phyloP scores from a whole-genome alignment of 495 filamentous ascomycete species.

The Bombardia bombarda region DNA sequence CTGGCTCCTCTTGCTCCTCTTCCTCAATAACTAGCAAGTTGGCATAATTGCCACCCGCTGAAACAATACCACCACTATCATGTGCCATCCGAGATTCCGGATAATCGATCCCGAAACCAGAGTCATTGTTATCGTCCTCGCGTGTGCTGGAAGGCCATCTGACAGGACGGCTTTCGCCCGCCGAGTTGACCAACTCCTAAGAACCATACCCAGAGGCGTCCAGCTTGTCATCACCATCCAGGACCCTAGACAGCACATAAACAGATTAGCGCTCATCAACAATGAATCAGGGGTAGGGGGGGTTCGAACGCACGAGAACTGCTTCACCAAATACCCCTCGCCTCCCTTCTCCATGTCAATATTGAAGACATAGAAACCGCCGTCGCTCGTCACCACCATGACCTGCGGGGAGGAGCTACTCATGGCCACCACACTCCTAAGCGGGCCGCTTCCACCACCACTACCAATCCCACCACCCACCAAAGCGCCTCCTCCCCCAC shows the following conservation, averaged over 20 bases:
- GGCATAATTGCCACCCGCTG: no score
- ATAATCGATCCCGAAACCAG: no score
- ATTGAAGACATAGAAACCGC: slow-evolving; percentile 87
- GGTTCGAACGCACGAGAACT: slow-evolving; percentile 62
- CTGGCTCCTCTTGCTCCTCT: no score
- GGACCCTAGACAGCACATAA: slow-evolving; percentile 29
- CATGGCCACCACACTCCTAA: slow-evolving; percentile 90
- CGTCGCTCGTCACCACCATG: slow-evolving; percentile 96
- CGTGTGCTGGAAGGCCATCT: no score
- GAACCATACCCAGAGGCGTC: slow-evolving; percentile 34
- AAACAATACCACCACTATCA: no score
- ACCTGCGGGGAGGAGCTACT: slow-evolving; percentile 87
- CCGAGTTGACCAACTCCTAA: no score
- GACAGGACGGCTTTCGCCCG: no score
- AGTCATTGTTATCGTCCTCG: no score
- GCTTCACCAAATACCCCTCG: slow-evolving; percentile 84
- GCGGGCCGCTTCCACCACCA: slow-evolving; percentile 17
- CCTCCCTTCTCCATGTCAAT: slow-evolving; percentile 93
- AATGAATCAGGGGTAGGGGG: background rate
- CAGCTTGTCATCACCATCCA: slow-evolving; percentile 43
- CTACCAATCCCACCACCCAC: slow-evolving; percentile 22
- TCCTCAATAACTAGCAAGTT: no score
- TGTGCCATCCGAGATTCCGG: no score
- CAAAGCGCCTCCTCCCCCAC: slow-evolving; percentile 22
- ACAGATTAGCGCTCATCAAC: background rate